These are phyloP conservation scores for Trypanosoma boissoni DNA, from an alignment of 208 protist species.

Conservation along the genomic window DNA sequence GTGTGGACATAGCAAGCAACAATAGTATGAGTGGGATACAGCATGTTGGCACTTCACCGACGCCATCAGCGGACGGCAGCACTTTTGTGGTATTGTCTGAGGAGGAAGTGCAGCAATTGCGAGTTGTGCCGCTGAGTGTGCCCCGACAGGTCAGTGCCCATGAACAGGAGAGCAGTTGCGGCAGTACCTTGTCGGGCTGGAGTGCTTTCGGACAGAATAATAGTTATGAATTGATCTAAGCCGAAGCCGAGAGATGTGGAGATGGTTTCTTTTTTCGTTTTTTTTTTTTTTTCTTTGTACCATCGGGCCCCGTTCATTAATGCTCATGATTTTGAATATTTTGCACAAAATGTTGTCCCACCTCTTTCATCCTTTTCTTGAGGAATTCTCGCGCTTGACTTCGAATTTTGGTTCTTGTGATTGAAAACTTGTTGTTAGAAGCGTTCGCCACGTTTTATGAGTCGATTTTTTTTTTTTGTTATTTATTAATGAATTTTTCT, in stretches of 20 bases:
- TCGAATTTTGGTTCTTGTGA: too few species aligned
- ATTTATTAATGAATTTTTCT: constrained; percentile 7
- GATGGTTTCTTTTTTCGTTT: too few species aligned
- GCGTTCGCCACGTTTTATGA: too few species aligned
- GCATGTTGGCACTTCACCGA: neutral
- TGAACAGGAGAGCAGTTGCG: neutral
- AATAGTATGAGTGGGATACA: neutral
- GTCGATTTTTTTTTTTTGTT: too few species aligned
- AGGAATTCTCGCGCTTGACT: too few species aligned
- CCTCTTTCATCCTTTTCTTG: too few species aligned
- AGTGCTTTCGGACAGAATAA: neutral
- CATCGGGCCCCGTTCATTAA: too few species aligned
- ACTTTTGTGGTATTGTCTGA: constrained; percentile 29
- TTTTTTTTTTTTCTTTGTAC: too few species aligned
- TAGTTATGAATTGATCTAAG: neutral
- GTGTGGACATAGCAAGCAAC: neutral
- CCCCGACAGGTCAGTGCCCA: neutral
- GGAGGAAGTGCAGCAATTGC: constrained; percentile 22
- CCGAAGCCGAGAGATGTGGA: neutral
- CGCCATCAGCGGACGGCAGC: constrained; percentile 5
- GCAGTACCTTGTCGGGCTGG: constrained; percentile 8
- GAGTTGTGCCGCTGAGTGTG: neutral
- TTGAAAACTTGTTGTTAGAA: too few species aligned
- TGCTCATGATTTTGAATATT: too few species aligned
- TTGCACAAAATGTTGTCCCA: too few species aligned